Conservation (phyloP, 164 flowering plant species). For the Houttuynia cordata region DNA sequence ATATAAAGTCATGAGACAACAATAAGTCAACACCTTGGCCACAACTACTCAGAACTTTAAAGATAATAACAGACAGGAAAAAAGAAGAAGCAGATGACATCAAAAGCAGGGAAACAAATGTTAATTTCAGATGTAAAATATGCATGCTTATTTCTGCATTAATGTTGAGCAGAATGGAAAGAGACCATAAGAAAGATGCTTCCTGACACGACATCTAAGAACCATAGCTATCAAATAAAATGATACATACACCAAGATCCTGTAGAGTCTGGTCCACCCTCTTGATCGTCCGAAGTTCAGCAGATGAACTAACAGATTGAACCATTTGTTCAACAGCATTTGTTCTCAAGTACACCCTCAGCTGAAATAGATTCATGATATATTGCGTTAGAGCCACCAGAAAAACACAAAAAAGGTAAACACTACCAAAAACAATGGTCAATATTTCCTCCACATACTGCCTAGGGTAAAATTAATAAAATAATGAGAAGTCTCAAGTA, state of each 20-base stretch:
- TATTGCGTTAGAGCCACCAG: neutral
- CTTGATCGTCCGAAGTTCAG: constrained; percentile 84
- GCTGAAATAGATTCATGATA: constrained; percentile 25
- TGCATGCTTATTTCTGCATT: neutral
- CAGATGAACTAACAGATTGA: constrained; percentile 78
- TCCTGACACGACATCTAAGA: too few relatives aligned
- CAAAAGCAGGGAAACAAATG: neutral
- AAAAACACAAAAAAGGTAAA: too few relatives aligned
- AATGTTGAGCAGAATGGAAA: too few relatives aligned
- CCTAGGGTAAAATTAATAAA: too few relatives aligned
- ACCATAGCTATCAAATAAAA: neutral
- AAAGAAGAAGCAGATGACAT: neutral
- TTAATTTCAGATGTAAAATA: neutral
- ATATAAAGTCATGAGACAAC: too few relatives aligned
- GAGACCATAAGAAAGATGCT: too few relatives aligned
- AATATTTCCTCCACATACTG: too few relatives aligned
- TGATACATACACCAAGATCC: constrained; percentile 69
- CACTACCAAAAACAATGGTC: too few relatives aligned
- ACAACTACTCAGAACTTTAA: too few relatives aligned
- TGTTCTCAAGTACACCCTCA: constrained; percentile 72
- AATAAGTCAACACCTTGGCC: neutral
- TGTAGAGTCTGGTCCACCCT: constrained; percentile 87
- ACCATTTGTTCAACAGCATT: constrained; percentile 91
- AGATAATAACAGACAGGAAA: neutral
- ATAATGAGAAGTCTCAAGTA: too few relatives aligned